Evolutionary conservation across 177 flowering plant species (phyloP).

Genomic region (Tripterygium wilfordii): DNA sequence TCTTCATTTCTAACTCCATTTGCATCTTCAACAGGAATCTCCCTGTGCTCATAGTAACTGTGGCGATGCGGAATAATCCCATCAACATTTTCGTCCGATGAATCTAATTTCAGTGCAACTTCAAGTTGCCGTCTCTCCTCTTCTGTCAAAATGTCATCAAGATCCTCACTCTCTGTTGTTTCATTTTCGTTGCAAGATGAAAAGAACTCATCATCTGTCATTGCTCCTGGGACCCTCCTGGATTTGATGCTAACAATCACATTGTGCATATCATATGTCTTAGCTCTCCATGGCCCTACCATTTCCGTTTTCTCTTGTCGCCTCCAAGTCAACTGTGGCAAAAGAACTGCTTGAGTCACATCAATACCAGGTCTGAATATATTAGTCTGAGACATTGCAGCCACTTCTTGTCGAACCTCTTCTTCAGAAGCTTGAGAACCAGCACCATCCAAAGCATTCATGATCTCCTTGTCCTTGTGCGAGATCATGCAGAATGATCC

Average conservation of each 20-base stretch:
- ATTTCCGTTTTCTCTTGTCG: constrained; percentile 75
- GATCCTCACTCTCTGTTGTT: constrained; percentile 57
- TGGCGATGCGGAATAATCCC: constrained; percentile 51
- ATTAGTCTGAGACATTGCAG: constrained; percentile 83
- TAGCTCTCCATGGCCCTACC: constrained; percentile 80
- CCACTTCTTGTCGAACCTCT: constrained; percentile 73
- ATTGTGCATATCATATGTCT: constrained; percentile 92
- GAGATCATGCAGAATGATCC: constrained; percentile 76
- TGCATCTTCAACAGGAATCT: constrained; percentile 47
- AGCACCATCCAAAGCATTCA: constrained; percentile 89
- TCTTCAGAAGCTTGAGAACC: constrained; percentile 66
- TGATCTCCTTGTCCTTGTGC: constrained; percentile 80
- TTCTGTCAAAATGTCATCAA: constrained; percentile 61
- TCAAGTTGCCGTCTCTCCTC: constrained; percentile 84
- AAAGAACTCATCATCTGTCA: constrained; percentile 77
- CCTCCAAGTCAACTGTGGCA: constrained; percentile 87
- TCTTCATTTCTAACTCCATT: constrained; percentile 45
- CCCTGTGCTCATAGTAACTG: constrained; percentile 62
- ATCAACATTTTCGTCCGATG: constrained; percentile 47
- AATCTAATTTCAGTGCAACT: constrained; percentile 69
- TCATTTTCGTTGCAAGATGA: constrained; percentile 61
- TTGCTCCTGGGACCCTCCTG: constrained; percentile 84
- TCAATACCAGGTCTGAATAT: constrained; percentile 93
- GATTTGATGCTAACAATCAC: constrained; percentile 89
- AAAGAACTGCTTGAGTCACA: constrained; percentile 81